Base-by-base conservation (phyloP, 441 rosid genomes). In the Populus trichocarpa region DNA sequence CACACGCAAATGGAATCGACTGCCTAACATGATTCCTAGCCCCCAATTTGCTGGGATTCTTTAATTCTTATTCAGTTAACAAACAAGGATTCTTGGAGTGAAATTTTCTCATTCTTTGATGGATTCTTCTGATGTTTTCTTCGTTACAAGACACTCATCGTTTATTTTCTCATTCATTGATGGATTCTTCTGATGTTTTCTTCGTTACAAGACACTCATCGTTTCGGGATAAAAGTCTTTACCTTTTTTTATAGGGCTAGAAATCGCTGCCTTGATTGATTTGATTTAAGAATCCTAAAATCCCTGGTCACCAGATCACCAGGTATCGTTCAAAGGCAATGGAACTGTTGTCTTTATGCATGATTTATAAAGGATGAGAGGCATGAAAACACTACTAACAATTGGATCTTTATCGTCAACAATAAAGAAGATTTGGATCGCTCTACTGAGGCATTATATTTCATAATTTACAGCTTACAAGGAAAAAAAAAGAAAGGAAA, bases 31-130 rank as follows among this genome's bases (percentile, higher is more conserved):
- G 75, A 81, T 82, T 73, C 83, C 79, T 33, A 16, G 64, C 13
- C 67, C 71, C 83, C 88, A 80, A 84, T 28, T 82, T 87, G 83
- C 33, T 26, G 84, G 85, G 81, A 79, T 84, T 83, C 83, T 73
- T 63, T 67, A 40, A 78, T 82, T 85, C 81, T 74, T 78, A 75
- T 74, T 72, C 71, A 36, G 50, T 38, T 61, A 64, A 13, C 6
- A 2, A 28, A 5, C n/a, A 74, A 38, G 23, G 81, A 71, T 77
- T 74, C 73, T 50, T 25, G n/a, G 38, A 10, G 40, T 70, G 30
- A 25, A 36, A 68, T 25, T 3, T 69, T 30, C 16, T 23, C 28
- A 23, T 74, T 53, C 59, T 71, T 64, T 13, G 8, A 64, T 74
- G 72, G 75, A 67, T 83, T 33, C 5, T 32, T 32, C 6, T 6